A percentile compares a stretch with the other conserved stretches of the same genome.
phyloP scores from a whole-genome alignment of 169 alveolate genomes.

The Cyclospora cayetanensis region DNA sequence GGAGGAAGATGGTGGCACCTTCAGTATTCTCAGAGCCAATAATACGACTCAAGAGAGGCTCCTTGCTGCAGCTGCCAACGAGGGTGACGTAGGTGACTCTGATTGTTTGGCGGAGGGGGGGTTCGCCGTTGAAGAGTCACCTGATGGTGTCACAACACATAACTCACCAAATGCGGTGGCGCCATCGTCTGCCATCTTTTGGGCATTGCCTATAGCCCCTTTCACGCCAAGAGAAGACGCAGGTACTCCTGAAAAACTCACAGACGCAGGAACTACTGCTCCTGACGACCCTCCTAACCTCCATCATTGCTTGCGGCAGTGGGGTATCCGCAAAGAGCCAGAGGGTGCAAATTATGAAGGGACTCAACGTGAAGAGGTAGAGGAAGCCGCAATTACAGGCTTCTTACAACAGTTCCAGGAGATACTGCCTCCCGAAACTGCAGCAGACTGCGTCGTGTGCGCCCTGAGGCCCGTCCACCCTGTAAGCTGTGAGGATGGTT shows the following conservation, averaged over 20 bases:
- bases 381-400: background rate
- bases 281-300: too few relatives aligned
- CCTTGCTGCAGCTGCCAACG: background rate
- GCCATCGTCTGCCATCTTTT: background rate
- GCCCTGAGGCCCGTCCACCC: background rate
- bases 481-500: background rate
- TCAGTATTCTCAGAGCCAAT: too few relatives aligned
- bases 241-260: too few relatives aligned
- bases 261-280: too few relatives aligned
- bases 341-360: too few relatives aligned
- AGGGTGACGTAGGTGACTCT: background rate
- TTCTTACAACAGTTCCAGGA: background rate
- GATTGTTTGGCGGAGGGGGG: background rate
- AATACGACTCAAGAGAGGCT: background rate
- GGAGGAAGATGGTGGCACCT: too few relatives aligned
- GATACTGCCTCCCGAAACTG: background rate
- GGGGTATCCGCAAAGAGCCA: too few relatives aligned
- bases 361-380: too few relatives aligned
- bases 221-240: too few relatives aligned
- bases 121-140: background rate
- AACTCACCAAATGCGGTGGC: background rate
- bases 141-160: background rate
- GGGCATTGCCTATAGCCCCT: background rate
- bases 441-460: constrained; percentile 13
- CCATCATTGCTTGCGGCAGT: too few relatives aligned